Conservation (phyloP, 192 early-diverging fungal genomes). For the Coemansia sp. region DNA sequence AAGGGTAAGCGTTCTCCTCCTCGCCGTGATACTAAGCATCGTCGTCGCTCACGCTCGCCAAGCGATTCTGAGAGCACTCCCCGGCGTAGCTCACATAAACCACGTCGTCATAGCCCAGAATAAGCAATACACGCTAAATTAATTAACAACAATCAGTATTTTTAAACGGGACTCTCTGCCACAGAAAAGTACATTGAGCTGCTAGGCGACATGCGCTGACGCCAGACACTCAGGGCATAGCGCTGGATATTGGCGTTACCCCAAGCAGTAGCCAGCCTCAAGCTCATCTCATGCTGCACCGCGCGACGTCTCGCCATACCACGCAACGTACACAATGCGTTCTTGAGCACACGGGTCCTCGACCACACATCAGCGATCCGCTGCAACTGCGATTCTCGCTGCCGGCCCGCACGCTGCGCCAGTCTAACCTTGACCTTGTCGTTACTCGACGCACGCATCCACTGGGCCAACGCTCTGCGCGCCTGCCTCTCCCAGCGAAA, state of each 20-base stretch:
- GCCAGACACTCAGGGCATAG: conserved; percentile 26
- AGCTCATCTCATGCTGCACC: conserved; percentile 20
- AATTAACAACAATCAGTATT: background rate
- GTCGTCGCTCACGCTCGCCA: conserved; percentile 6
- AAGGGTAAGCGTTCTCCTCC: background rate
- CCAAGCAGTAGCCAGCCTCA: conserved; percentile 42
- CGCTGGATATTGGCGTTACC: conserved; percentile 32
- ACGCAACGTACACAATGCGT: conserved; percentile 10
- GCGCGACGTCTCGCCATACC: background rate
- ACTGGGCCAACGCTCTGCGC: conserved; percentile 16
- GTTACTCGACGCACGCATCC: conserved; percentile 34
- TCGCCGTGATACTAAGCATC: background rate
- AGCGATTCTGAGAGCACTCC: conserved; percentile 5
- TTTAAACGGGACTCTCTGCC: background rate
- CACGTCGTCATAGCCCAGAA: background rate
- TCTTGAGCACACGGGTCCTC: background rate
- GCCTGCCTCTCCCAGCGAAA: conserved; percentile 49
- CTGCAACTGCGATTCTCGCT: conserved; percentile 7
- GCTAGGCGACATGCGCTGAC: conserved; percentile 23
- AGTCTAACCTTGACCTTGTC: conserved; percentile 16
- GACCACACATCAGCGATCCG: conserved; percentile 20
- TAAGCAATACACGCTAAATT: background rate
- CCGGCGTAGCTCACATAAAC: background rate
- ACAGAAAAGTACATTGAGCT: conserved; percentile 45
- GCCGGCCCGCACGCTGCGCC: conserved; percentile 12